Percentiles rank a stretch among this genome's conserved stretches.
phyloP scores from a whole-genome alignment of 164 flowering plant genomes.

The Cinnamomum micranthum region DNA sequence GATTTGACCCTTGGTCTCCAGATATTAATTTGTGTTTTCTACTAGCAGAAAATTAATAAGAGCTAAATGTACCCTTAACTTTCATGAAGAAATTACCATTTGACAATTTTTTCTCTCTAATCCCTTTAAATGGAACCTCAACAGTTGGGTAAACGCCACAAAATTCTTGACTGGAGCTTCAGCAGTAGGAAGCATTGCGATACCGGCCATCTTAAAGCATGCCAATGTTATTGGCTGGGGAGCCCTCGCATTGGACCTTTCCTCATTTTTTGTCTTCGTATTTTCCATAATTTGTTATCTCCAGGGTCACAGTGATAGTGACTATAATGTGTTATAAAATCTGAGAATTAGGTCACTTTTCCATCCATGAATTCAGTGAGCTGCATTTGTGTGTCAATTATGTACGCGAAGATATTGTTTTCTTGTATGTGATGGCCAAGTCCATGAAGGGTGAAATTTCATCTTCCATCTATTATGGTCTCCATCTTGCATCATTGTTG shows the following conservation, averaged over 20 bases:
- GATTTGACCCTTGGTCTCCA: no score
- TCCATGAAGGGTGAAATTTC: not conserved
- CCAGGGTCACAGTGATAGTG: conserved; percentile 39
- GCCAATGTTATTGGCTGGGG: conserved; percentile 96
- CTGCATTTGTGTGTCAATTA: not conserved
- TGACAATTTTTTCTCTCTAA: not conserved
- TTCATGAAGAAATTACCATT: no score
- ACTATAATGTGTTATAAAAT: conserved; percentile 45
- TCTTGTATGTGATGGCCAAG: not conserved
- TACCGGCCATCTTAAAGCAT: conserved; percentile 84
- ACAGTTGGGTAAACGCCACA: conserved; percentile 80
- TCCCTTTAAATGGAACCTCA: not conserved
- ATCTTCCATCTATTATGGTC: not conserved
- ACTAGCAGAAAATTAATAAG: no score
- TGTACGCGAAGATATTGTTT: not conserved
- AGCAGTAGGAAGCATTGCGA: conserved; percentile 85
- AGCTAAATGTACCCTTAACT: no score
- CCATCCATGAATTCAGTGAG: not conserved
- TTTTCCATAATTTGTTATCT: conserved; percentile 58
- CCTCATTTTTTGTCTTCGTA: conserved; percentile 62
- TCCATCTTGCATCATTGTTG: no score
- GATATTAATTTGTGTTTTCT: no score
- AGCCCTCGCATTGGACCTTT: conserved; percentile 76
- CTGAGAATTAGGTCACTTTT: not conserved
- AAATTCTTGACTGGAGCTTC: conserved; percentile 93